Evolutionary conservation across 768 basidiomycete species (phyloP).

Genomic region (Russula abietina): DNA sequence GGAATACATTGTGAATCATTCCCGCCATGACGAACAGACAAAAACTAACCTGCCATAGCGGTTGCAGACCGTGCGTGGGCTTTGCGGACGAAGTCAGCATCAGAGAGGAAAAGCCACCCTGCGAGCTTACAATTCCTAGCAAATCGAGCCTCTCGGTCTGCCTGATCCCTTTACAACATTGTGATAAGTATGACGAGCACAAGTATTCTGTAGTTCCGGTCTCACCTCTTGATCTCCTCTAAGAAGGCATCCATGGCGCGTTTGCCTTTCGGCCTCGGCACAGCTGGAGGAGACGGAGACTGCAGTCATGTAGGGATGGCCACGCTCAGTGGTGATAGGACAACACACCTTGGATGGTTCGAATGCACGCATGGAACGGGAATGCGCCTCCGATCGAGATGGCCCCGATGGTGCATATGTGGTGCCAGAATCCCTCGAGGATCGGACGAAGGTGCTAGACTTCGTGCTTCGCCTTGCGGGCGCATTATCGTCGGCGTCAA

Average conservation of each 20-base stretch:
- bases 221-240: slow-evolving; percentile 90
- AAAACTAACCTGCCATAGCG: slow-evolving; percentile 72
- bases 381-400: slow-evolving; percentile 29
- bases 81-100: slow-evolving; percentile 24
- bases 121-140: slow-evolving; percentile 51
- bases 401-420: slow-evolving; percentile 40
- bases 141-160: slow-evolving; percentile 80
- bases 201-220: neutral
- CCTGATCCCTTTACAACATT: slow-evolving; percentile 67
- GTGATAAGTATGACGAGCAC: neutral
- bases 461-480: slow-evolving; percentile 42
- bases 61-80: slow-evolving; percentile 75
- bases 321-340: slow-evolving; percentile 4
- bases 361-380: slow-evolving; percentile 31
- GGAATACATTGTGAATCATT: neutral
- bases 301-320: slow-evolving; percentile 27
- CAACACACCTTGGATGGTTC: slow-evolving; percentile 32
- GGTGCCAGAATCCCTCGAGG: slow-evolving; percentile 42
- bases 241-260: slow-evolving; percentile 95
- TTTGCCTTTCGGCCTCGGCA: slow-evolving; percentile 82
- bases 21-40: neutral
- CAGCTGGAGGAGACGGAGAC: slow-evolving; percentile 52
- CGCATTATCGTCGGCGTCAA: slow-evolving; percentile 59
- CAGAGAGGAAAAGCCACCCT: neutral
- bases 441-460: slow-evolving; percentile 53